Conservation (phyloP, 2,329 filamentous ascomycete genomes). For the Didymella pomorum region DNA sequence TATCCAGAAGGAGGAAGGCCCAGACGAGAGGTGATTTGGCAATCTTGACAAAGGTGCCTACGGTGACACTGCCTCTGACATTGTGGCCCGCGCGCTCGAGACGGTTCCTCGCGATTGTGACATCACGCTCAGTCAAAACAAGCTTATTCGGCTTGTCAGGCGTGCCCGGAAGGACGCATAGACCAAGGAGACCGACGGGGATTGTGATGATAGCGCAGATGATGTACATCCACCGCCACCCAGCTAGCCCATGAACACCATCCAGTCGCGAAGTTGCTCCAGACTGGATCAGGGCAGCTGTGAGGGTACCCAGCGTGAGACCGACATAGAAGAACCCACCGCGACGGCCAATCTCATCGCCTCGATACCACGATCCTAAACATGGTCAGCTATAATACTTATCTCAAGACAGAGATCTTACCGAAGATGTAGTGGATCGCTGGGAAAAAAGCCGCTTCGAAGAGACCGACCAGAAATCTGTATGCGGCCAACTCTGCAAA, state of each 20-base stretch:
- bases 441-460: constrained; percentile 58
- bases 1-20: constrained; percentile 59
- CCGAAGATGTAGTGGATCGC: constrained; percentile 40
- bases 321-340: constrained; percentile 63
- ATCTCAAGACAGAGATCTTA: background rate
- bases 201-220: constrained; percentile 62
- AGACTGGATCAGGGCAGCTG: constrained; percentile 58
- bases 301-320: constrained; percentile 61
- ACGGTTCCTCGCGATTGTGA: constrained; percentile 56
- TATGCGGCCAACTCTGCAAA: constrained; percentile 62
- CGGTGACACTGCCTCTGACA: constrained; percentile 30
- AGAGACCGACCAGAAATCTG: constrained; percentile 63
- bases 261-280: constrained; percentile 62
- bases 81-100: constrained; percentile 57
- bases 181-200: constrained; percentile 61
- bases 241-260: constrained; percentile 54
- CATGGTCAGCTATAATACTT: constrained; percentile 2
- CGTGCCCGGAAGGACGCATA: constrained; percentile 62
- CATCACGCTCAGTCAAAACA: constrained; percentile 57
- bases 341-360: constrained; percentile 54
- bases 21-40: constrained; percentile 58
- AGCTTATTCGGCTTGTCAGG: constrained; percentile 59
- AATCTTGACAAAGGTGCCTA: constrained; percentile 33
- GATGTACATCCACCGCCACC: constrained; percentile 51
- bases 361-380: constrained; percentile 59